These are phyloP conservation scores for Amanita polypyramis DNA, from an alignment of 768 basidiomycete species.

Conservation along the genomic window DNA sequence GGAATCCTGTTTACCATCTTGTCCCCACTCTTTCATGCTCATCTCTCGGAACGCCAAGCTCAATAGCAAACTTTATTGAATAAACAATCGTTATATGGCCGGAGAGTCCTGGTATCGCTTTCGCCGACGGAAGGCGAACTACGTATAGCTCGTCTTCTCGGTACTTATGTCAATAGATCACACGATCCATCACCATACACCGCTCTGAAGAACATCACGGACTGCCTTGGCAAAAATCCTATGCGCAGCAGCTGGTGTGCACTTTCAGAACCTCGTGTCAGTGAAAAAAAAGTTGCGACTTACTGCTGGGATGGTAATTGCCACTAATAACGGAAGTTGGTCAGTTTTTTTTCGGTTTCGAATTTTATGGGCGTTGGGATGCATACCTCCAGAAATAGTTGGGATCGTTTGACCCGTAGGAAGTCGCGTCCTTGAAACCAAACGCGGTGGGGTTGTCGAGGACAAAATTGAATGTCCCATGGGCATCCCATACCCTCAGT, in stretches of 20 bases:
- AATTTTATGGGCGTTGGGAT: background rate
- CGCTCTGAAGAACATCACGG: slow-evolving; percentile 16
- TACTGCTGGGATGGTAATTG: slow-evolving; percentile 44
- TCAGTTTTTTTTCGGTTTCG: background rate
- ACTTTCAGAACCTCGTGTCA: background rate
- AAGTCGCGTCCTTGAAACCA: slow-evolving; percentile 44
- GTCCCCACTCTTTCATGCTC: too few relatives aligned
- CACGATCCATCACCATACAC: slow-evolving; percentile 16
- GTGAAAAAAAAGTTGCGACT: slow-evolving; percentile 12
- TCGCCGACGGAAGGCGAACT: too few relatives aligned
- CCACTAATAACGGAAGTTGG: slow-evolving; percentile 24
- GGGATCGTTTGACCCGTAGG: slow-evolving; percentile 26
- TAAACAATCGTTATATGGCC: too few relatives aligned
- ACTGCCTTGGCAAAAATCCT: slow-evolving; percentile 24
- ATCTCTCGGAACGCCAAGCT: too few relatives aligned
- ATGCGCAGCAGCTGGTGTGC: slow-evolving; percentile 27
- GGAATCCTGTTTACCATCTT: too few relatives aligned
- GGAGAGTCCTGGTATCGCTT: too few relatives aligned
- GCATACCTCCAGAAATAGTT: slow-evolving; percentile 48
- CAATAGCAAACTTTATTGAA: too few relatives aligned
- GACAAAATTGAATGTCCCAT: slow-evolving; percentile 36
- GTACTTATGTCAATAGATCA: too few relatives aligned
- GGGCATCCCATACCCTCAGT: slow-evolving; percentile 41
- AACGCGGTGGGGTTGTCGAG: slow-evolving; percentile 37
- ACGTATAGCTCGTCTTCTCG: too few relatives aligned